These are phyloP conservation scores for Puccinia coronata DNA, from an alignment of 1,284 basidiomycete species.

Conservation along the genomic window DNA sequence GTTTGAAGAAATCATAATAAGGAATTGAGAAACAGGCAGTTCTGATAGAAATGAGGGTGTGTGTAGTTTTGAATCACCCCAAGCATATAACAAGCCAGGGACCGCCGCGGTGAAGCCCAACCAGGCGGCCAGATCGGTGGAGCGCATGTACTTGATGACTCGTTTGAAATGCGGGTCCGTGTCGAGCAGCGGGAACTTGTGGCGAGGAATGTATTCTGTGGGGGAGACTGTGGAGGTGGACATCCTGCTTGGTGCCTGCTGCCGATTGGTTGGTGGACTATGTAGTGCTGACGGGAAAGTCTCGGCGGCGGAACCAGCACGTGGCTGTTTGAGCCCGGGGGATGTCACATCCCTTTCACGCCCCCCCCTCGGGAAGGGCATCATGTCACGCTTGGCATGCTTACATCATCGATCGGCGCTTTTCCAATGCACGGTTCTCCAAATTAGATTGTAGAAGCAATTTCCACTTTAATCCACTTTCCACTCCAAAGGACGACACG, in stretches of 20 bases:
- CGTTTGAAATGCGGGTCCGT: conserved; percentile 85
- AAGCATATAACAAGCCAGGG: conserved; percentile 72
- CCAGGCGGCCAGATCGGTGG: conserved; percentile 83
- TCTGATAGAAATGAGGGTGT: neutral
- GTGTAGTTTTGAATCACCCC: conserved; percentile 70
- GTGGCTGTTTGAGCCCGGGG: too few relatives aligned
- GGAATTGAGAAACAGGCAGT: neutral
- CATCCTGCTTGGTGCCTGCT: neutral
- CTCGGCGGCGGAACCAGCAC: too few relatives aligned
- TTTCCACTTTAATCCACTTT: too few relatives aligned
- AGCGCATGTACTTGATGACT: conserved; percentile 84
- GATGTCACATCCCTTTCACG: too few relatives aligned
- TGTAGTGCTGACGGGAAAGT: too few relatives aligned
- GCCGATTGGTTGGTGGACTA: too few relatives aligned
- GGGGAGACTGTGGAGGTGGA: conserved; percentile 39
- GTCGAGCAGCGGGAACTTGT: conserved; percentile 63
- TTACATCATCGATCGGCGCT: neutral
- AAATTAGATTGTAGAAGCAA: too few relatives aligned
- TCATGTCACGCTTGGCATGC: too few relatives aligned
- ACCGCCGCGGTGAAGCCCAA: conserved; percentile 76
- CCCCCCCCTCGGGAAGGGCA: too few relatives aligned
- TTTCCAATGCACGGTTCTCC: too few relatives aligned
- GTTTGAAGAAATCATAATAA: neutral
- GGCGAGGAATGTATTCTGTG: conserved; percentile 50
- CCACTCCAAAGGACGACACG: too few relatives aligned